Conservation (phyloP, 2,329 filamentous ascomycete species). For the Fusarium incarnatum region DNA sequence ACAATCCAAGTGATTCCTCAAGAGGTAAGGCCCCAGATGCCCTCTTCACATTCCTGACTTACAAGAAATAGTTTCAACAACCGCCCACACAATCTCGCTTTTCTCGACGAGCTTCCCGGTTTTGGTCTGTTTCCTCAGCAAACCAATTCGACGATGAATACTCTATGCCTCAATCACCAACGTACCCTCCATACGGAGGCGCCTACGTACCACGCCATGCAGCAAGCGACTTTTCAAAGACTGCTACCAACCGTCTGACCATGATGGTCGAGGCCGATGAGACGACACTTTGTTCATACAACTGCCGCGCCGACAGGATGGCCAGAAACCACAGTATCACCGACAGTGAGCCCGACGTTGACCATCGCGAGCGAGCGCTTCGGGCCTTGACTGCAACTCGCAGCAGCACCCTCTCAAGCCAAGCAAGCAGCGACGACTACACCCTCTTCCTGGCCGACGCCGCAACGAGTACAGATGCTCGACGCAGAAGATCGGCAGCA, state of each 20-base stretch:
- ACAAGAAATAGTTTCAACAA: slow-evolving; percentile 10
- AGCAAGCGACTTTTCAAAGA: slow-evolving; percentile 47
- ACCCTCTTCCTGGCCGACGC: slow-evolving; percentile 41
- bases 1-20: slow-evolving; percentile 8
- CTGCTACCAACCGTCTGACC: slow-evolving; percentile 31
- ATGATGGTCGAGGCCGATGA: slow-evolving; percentile 39
- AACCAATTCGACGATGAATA: slow-evolving; percentile 33
- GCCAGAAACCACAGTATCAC: slow-evolving; percentile 10
- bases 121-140: slow-evolving; percentile 40
- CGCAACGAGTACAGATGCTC: slow-evolving; percentile 9
- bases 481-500: slow-evolving; percentile 26
- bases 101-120: slow-evolving; percentile 39
- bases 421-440: slow-evolving; percentile 39
- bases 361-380: slow-evolving; percentile 35
- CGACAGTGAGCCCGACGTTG: slow-evolving; percentile 26
- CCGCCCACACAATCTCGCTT: slow-evolving; percentile 21
- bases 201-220: slow-evolving; percentile 49
- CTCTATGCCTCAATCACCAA: slow-evolving; percentile 10
- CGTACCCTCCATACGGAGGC: slow-evolving; percentile 16
- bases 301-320: slow-evolving; percentile 3
- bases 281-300: slow-evolving; percentile 42
- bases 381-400: slow-evolving; percentile 24
- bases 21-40: slow-evolving; percentile 10
- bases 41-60: not conserved
- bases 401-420: slow-evolving; percentile 19